These are phyloP conservation scores for Penicillium angulare DNA, from an alignment of 495 filamentous ascomycete genomes.

Conservation along the genomic window DNA sequence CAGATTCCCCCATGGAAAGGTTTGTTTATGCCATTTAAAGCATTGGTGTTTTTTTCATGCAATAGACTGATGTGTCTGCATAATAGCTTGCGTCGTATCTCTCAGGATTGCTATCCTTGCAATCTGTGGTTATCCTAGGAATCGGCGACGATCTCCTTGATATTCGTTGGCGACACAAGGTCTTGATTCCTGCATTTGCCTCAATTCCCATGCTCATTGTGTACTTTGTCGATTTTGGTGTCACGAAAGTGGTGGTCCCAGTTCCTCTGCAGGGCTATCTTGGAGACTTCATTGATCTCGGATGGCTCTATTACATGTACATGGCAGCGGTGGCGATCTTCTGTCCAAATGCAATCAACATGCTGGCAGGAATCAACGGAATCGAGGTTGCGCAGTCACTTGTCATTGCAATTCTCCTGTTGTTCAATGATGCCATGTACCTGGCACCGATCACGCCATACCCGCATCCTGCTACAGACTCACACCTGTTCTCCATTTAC, in stretches of 20 bases:
- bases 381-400: conserved; percentile 95
- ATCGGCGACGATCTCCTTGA: conserved; percentile 97
- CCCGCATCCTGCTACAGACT: conserved; percentile 91
- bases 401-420: conserved; percentile 79
- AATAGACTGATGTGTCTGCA: neutral
- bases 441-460: conserved; percentile 61
- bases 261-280: conserved; percentile 79
- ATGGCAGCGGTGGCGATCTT: conserved; percentile 96
- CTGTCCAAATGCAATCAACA: conserved; percentile 98
- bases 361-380: conserved; percentile 94
- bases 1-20: conserved; percentile 92
- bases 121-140: conserved; percentile 84
- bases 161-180: conserved; percentile 97
- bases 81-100: conserved; percentile 87
- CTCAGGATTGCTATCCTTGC: conserved; percentile 87
- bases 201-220: conserved; percentile 92
- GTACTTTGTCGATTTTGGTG: conserved; percentile 97
- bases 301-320: conserved; percentile 90
- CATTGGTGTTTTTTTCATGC: neutral
- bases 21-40: too few relatives aligned
- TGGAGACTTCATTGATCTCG: conserved; percentile 78
- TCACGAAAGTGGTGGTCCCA: conserved; percentile 91
- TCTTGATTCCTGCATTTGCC: conserved; percentile 93
- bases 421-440: conserved; percentile 85
- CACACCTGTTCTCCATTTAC: conserved; percentile 92